Conservation (phyloP, 179 eudicot genomes). For the Patellifolia procumbens region DNA sequence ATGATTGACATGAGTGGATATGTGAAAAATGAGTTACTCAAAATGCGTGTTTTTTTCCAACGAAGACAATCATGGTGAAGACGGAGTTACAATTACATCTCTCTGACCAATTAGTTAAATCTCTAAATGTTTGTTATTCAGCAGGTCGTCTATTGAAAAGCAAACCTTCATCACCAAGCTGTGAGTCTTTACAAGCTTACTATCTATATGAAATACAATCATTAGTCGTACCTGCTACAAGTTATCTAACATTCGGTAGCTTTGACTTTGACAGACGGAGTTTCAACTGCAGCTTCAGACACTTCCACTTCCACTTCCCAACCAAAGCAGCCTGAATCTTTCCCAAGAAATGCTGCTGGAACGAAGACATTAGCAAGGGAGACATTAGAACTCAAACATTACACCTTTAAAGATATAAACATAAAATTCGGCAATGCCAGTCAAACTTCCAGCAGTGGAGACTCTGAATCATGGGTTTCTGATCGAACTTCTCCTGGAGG, state of each 20-base stretch:
- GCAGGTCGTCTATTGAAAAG: conserved; percentile 35
- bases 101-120: not conserved
- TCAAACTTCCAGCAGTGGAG: conserved; percentile 35
- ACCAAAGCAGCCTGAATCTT: conserved; percentile 46
- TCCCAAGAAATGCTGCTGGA: conserved; percentile 38
- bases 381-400: conserved; percentile 34
- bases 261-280: conserved; percentile 36
- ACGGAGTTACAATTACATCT: not conserved
- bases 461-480: conserved; percentile 40
- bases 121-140: not conserved
- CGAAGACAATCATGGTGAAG: not conserved
- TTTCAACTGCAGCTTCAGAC: conserved; percentile 26
- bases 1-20: not conserved
- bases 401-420: conserved; percentile 23
- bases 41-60: not conserved
- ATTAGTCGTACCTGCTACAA: not conserved
- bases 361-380: conserved; percentile 34
- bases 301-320: conserved; percentile 38
- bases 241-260: not conserved
- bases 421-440: conserved; percentile 25
- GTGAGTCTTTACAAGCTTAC: conserved; percentile 25
- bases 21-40: not conserved
- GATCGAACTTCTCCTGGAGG: conserved; percentile 40
- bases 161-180: conserved; percentile 34
- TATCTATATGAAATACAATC: not conserved